These are phyloP conservation scores for Mycotypha africana DNA, from an alignment of 371 early-diverging fungal genomes.

Conservation along the genomic window DNA sequence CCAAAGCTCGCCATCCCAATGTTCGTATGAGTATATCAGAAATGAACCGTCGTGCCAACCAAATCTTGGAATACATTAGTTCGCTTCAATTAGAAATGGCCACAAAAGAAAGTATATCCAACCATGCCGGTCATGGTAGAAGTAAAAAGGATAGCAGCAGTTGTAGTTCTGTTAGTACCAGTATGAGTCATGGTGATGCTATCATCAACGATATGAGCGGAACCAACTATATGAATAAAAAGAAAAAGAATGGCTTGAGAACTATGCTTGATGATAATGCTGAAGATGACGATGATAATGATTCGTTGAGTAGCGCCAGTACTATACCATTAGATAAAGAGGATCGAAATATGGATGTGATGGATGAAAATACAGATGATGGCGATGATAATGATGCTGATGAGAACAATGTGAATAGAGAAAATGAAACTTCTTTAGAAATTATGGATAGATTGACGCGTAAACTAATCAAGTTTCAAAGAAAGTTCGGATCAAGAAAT, in stretches of 20 bases:
- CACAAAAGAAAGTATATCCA: constrained; percentile 10
- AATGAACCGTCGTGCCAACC: constrained; percentile 56
- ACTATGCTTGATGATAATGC: not conserved
- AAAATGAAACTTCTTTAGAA: constrained; percentile 27
- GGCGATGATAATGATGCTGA: constrained; percentile 13
- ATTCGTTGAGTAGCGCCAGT: constrained; percentile 26
- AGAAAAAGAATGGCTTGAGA: too few species aligned
- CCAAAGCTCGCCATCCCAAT: constrained; percentile 40
- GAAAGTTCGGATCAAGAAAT: constrained; percentile 30
- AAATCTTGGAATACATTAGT: constrained; percentile 53
- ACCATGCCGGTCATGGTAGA: constrained; percentile 2
- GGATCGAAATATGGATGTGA: constrained; percentile 15
- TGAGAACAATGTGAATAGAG: constrained; percentile 10
- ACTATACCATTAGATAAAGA: constrained; percentile 14
- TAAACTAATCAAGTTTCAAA: constrained; percentile 39
- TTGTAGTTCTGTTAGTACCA: too few species aligned
- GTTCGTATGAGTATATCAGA: constrained; percentile 45
- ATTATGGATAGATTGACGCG: constrained; percentile 41
- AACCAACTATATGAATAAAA: not conserved
- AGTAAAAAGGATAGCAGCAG: too few species aligned
- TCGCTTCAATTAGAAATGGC: constrained; percentile 52
- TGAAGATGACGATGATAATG: constrained; percentile 8
- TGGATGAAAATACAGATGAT: constrained; percentile 7
- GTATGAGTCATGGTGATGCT: too few species aligned
- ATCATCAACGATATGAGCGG: too few species aligned